These are phyloP conservation scores for Collybia sp. DNA, from an alignment of 768 basidiomycete genomes.

Conservation along the genomic window DNA sequence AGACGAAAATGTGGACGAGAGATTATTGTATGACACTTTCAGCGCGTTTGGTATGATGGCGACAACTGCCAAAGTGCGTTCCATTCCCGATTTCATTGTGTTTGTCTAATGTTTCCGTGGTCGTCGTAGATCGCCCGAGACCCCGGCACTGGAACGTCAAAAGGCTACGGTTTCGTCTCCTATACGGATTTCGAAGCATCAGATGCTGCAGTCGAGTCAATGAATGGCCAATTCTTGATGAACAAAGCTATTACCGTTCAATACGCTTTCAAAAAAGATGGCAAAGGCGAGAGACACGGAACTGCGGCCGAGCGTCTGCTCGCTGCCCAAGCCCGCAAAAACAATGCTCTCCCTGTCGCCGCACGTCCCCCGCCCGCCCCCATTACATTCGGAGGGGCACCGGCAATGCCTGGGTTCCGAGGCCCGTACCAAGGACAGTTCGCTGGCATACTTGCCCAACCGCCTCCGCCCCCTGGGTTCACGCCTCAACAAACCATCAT, in stretches of 20 bases:
- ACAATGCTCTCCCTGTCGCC: conserved; percentile 81
- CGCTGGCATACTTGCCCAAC: conserved; percentile 80
- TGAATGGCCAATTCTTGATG: conserved; percentile 98
- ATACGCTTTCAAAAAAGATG: conserved; percentile 99
- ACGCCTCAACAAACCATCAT: conserved; percentile 67
- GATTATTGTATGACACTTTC: conserved; percentile 91
- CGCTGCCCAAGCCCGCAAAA: conserved; percentile 93
- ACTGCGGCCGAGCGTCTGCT: conserved; percentile 95
- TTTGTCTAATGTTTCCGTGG: conserved; percentile 4
- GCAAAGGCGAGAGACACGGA: conserved; percentile 96
- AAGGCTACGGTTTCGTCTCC: conserved; percentile 96
- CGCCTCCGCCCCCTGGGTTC: conserved; percentile 79
- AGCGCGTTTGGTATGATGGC: conserved; percentile 92
- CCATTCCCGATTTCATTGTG: conserved; percentile 4
- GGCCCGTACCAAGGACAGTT: conserved; percentile 90
- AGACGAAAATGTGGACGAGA: conserved; percentile 94
- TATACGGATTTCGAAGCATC: conserved; percentile 98
- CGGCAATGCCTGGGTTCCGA: conserved; percentile 66
- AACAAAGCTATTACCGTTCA: conserved; percentile 97
- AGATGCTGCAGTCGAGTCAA: conserved; percentile 92
- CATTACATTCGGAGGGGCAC: conserved; percentile 64
- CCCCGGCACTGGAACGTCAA: conserved; percentile 76
- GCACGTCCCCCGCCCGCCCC: conserved; percentile 74
- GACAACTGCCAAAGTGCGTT: conserved; percentile 77
- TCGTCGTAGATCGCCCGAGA: conserved; percentile 86